These are phyloP conservation scores for Heliosperma pusillum DNA, from an alignment of 148 eudicot species.

Conservation along the genomic window DNA sequence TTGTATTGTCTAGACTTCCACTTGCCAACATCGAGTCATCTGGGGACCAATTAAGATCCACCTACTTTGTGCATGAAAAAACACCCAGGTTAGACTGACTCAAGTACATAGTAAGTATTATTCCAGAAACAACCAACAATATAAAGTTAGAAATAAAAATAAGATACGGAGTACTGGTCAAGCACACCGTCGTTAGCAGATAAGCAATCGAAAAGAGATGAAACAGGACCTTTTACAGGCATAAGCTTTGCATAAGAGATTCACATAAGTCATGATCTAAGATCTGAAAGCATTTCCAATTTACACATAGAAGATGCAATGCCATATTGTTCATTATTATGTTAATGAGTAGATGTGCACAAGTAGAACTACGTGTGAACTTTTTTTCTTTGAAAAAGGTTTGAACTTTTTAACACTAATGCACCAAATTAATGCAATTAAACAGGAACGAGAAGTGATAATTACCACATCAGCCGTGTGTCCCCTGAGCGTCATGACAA, in stretches of 20 bases:
- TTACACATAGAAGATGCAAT: background rate
- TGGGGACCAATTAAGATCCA: constrained; percentile 46
- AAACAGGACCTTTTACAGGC: background rate
- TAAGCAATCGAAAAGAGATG: background rate
- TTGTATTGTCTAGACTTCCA: constrained; percentile 91
- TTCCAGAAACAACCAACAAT: background rate
- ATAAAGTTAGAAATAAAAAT: background rate
- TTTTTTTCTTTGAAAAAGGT: background rate
- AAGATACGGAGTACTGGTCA: no score
- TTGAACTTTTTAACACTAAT: background rate
- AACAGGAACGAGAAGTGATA: constrained; percentile 2
- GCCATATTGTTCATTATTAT: background rate
- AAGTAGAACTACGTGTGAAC: background rate
- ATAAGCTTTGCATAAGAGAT: background rate
- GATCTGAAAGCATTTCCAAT: background rate
- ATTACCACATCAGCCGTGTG: constrained; percentile 99
- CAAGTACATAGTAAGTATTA: constrained; percentile 3
- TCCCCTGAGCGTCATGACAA: constrained; percentile 84
- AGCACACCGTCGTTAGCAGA: constrained; percentile 3
- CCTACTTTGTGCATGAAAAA: constrained; percentile 86
- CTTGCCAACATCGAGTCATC: constrained; percentile 58
- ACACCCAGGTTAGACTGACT: constrained; percentile 40
- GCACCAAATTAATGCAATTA: background rate
- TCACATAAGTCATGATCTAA: background rate
- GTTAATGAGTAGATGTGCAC: background rate